Percentiles rank a stretch among this genome's conserved stretches.
Conservation (phyloP, 2,329 filamentous ascomycete species). For the Ophiostoma sp. region DNA sequence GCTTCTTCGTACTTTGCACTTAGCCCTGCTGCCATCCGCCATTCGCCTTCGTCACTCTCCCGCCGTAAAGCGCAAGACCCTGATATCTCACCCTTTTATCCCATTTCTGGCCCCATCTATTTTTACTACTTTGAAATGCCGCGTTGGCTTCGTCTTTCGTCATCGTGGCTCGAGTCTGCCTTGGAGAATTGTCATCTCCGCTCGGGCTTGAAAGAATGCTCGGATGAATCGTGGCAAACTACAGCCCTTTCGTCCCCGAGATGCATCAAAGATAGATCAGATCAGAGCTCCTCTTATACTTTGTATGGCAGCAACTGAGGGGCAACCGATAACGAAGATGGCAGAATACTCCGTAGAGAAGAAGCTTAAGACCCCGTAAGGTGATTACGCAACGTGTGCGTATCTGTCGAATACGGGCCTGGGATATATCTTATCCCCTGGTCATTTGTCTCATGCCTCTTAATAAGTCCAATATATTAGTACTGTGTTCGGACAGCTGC, state of each 20-base stretch:
- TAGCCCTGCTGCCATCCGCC: background rate
- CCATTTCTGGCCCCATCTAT: background rate
- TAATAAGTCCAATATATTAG: background rate
- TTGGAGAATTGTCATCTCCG: background rate
- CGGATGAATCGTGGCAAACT: background rate
- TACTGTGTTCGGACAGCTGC: background rate
- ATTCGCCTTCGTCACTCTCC: conserved; percentile 4
- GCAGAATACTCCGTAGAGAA: background rate
- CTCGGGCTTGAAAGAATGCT: background rate
- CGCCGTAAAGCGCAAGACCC: background rate
- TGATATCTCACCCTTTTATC: background rate
- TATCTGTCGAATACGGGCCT: background rate
- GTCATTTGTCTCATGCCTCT: background rate
- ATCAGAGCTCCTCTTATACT: background rate
- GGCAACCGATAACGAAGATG: background rate
- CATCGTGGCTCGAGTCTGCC: background rate
- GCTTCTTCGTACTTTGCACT: background rate
- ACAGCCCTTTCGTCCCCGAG: background rate
- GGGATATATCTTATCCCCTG: background rate
- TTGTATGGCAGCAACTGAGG: background rate
- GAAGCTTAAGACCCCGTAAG: background rate
- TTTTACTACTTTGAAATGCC: background rate
- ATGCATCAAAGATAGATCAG: background rate
- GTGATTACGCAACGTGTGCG: background rate
- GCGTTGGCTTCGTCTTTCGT: background rate